phyloP scores from a whole-genome alignment of 2,329 filamentous ascomycete species.

The Colletotrichum simmondsii region DNA sequence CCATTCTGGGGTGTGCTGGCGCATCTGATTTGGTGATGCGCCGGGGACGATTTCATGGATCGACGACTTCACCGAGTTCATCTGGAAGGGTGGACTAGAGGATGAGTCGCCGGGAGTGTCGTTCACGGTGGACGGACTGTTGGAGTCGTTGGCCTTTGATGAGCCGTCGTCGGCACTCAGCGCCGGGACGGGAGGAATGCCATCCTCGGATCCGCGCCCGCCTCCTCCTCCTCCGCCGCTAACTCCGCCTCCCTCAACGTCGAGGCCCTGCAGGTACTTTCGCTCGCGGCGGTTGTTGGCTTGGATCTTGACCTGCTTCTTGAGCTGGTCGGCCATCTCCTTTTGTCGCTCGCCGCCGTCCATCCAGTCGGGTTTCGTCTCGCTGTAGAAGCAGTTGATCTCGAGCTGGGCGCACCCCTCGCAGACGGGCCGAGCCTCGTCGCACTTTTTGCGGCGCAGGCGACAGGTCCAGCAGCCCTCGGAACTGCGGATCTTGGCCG shows the following conservation, averaged over 20 bases:
- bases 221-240: too few species aligned
- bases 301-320: conserved; percentile 39
- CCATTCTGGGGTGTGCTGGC: conserved; percentile 25
- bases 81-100: conserved; percentile 24
- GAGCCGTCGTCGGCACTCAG: conserved; percentile 25
- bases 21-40: conserved; percentile 17
- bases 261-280: conserved; percentile 57
- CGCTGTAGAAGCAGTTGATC: conserved; percentile 65
- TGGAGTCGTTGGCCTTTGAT: conserved; percentile 19
- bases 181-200: conserved; percentile 24
- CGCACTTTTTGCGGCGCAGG: conserved; percentile 71
- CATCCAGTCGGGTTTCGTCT: conserved; percentile 68
- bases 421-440: conserved; percentile 64
- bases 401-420: conserved; percentile 61
- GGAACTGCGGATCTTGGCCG: conserved; percentile 50
- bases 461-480: conserved; percentile 71
- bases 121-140: conserved; percentile 27
- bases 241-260: conserved; percentile 15
- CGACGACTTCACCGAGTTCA: conserved; percentile 32
- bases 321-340: conserved; percentile 39
- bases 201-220: conserved; percentile 14
- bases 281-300: conserved; percentile 48
- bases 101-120: conserved; percentile 28
- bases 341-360: conserved; percentile 48
- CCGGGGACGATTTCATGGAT: conserved; percentile 29